These are phyloP conservation scores for Globisporangium perplexum DNA, from an alignment of 352 stramenopile species.

Conservation along the genomic window DNA sequence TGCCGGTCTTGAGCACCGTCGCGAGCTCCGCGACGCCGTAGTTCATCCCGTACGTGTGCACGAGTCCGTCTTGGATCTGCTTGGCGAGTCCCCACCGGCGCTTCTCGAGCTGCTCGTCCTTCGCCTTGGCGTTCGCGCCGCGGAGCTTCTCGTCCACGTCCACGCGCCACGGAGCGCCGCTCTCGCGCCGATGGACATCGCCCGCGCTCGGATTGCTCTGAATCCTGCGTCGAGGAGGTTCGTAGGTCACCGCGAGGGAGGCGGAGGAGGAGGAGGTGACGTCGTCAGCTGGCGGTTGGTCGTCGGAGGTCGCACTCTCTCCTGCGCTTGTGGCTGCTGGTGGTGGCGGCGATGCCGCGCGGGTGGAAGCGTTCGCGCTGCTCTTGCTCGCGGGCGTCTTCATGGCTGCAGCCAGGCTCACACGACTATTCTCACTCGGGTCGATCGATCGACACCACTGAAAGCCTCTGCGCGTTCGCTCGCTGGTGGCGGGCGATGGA, in stretches of 20 bases:
- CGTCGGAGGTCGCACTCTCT: not conserved
- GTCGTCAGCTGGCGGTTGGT: not conserved
- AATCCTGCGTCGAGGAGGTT: slow-evolving; percentile 29
- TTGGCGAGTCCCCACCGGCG: slow-evolving; percentile 68
- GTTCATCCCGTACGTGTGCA: slow-evolving; percentile 69
- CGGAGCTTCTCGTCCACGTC: slow-evolving; percentile 34
- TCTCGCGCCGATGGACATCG: slow-evolving; percentile 58
- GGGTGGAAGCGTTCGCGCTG: not conserved
- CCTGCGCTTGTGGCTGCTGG: not conserved
- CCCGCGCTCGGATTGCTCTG: slow-evolving; percentile 50
- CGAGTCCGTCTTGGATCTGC: slow-evolving; percentile 59
- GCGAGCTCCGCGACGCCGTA: slow-evolving; percentile 63
- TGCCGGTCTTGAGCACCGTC: slow-evolving; percentile 51
- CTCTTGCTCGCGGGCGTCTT: slow-evolving; percentile 2
- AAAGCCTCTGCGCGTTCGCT: no score
- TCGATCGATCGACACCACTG: no score
- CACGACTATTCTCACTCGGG: no score
- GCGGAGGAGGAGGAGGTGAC: not conserved
- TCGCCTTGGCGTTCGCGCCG: slow-evolving; percentile 31
- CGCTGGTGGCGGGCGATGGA: no score
- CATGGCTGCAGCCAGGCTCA: no score
- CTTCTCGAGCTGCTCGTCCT: slow-evolving; percentile 62
- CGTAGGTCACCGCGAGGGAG: no score
- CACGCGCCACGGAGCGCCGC: slow-evolving; percentile 41
- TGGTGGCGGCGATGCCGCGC: not conserved